Percentiles rank a stretch among this genome's conserved stretches.
Conservation (phyloP, 1,284 basidiomycete species). For the Xanthoconium separans region DNA sequence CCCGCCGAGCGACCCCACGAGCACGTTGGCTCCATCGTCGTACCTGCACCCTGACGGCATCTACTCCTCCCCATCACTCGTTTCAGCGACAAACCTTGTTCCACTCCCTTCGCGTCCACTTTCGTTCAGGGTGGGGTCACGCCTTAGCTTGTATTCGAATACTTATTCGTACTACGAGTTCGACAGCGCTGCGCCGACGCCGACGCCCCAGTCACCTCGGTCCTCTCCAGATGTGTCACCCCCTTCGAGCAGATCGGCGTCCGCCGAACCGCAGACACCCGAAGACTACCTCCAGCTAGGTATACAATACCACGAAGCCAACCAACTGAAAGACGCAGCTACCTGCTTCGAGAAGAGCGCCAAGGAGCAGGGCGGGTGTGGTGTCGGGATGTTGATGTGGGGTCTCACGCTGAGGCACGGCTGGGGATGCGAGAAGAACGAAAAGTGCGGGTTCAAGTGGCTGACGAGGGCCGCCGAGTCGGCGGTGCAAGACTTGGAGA, state of each 20-base stretch:
- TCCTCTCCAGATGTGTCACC: conserved; percentile 21
- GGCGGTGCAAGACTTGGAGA: conserved; percentile 78
- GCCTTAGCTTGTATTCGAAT: conserved; percentile 57
- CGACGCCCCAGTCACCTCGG: conserved; percentile 16
- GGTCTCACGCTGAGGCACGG: conserved; percentile 86
- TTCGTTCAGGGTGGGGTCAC: conserved; percentile 38
- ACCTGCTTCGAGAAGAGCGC: conserved; percentile 81
- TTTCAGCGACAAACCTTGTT: conserved; percentile 11
- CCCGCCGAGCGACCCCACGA: neutral
- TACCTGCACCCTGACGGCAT: conserved; percentile 22
- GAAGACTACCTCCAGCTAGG: conserved; percentile 74
- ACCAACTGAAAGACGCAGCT: conserved; percentile 72
- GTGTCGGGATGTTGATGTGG: conserved; percentile 92
- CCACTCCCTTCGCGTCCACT: conserved; percentile 28
- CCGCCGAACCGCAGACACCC: conserved; percentile 38
- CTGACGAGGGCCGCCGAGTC: conserved; percentile 77
- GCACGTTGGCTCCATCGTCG: neutral
- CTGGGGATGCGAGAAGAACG: conserved; percentile 82
- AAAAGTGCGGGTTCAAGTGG: conserved; percentile 80
- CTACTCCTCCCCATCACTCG: conserved; percentile 15
- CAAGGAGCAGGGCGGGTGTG: conserved; percentile 74
- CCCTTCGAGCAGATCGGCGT: conserved; percentile 15
- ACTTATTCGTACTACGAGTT: conserved; percentile 64
- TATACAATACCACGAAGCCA: conserved; percentile 79
- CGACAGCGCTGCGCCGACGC: conserved; percentile 36